phyloP scores from a whole-genome alignment of 352 stramenopile genomes.

The Thraustochytrium sp. region DNA sequence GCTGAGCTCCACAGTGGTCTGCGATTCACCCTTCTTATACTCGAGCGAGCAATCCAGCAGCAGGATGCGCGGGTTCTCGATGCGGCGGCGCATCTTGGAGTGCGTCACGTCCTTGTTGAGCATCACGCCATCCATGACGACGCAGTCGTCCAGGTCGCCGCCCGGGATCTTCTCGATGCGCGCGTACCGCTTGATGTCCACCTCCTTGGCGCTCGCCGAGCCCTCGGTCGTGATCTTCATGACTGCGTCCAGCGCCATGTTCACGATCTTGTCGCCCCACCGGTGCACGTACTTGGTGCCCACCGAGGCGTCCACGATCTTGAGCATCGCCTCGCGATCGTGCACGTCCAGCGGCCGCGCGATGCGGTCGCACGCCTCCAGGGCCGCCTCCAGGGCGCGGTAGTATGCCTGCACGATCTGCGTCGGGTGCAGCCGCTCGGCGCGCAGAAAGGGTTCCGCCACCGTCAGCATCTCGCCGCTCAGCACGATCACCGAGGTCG shows the following conservation, averaged over 20 bases:
- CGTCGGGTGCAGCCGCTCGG: conserved; percentile 93
- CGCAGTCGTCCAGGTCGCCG: conserved; percentile 86
- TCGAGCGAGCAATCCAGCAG: conserved; percentile 97
- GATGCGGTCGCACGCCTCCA: conserved; percentile 87
- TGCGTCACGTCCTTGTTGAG: conserved; percentile 99
- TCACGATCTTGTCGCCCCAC: conserved; percentile 92
- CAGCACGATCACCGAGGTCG: conserved; percentile 99
- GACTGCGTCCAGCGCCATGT: conserved; percentile 94
- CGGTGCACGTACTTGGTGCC: conserved; percentile 96
- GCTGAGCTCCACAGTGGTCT: conserved; percentile 96
- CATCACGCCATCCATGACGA: conserved; percentile 96
- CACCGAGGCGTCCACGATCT: conserved; percentile 92
- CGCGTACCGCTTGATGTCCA: conserved; percentile 99
- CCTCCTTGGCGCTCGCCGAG: conserved; percentile 75
- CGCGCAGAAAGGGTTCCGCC: conserved; percentile 89
- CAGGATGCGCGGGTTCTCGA: conserved; percentile 96
- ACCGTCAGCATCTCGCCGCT: conserved; percentile 93
- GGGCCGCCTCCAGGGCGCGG: conserved; percentile 68
- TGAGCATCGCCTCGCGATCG: conserved; percentile 87
- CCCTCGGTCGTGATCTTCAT: conserved; percentile 70
- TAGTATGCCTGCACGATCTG: conserved; percentile 94
- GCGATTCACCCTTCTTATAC: conserved; percentile 99
- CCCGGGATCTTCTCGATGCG: conserved; percentile 98
- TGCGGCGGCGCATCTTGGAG: conserved; percentile 95
- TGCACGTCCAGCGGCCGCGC: conserved; percentile 86